Percentiles rank a stretch among this genome's conserved stretches.
These are phyloP conservation scores for Ambrosiella beaveri DNA, from an alignment of 2,329 filamentous ascomycete genomes.

Conservation along the genomic window DNA sequence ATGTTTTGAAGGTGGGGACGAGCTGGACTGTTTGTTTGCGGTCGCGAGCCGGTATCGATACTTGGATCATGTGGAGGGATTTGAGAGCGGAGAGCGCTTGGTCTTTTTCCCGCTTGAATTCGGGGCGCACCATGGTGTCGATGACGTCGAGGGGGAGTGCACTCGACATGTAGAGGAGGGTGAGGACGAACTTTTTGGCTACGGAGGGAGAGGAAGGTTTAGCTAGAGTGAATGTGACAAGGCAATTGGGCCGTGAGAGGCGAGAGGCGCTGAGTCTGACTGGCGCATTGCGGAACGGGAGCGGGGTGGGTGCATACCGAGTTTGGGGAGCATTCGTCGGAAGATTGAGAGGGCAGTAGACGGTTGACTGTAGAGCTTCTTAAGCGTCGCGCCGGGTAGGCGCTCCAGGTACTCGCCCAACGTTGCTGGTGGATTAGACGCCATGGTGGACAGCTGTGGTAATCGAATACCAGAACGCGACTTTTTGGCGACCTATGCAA, in stretches of 20 bases:
- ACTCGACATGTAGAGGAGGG: constrained; percentile 73
- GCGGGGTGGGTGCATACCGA: constrained; percentile 35
- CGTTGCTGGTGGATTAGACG: constrained; percentile 27
- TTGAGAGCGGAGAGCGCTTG: constrained; percentile 67
- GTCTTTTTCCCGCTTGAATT: constrained; percentile 44
- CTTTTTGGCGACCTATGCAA: no score
- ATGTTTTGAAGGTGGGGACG: constrained; percentile 65
- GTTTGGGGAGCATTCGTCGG: constrained; percentile 83
- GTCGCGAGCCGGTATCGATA: constrained; percentile 41
- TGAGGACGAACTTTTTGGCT: constrained; percentile 95
- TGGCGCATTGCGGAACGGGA: not conserved
- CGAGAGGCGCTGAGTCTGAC: not conserved
- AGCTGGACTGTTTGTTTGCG: constrained; percentile 57
- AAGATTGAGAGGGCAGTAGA: constrained; percentile 92
- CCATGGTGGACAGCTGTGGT: constrained; percentile 22
- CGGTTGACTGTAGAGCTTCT: constrained; percentile 85
- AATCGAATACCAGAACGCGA: not conserved
- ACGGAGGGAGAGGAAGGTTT: not conserved
- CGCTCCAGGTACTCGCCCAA: constrained; percentile 85
- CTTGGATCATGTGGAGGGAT: constrained; percentile 69
- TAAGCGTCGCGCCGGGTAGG: constrained; percentile 76
- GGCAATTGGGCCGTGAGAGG: not conserved
- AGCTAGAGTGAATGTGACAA: not conserved
- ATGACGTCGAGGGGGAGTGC: constrained; percentile 67
- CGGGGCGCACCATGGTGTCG: constrained; percentile 67